These are phyloP conservation scores for Cadophora sp. DNA, from an alignment of 2,329 filamentous ascomycete genomes.

Conservation along the genomic window DNA sequence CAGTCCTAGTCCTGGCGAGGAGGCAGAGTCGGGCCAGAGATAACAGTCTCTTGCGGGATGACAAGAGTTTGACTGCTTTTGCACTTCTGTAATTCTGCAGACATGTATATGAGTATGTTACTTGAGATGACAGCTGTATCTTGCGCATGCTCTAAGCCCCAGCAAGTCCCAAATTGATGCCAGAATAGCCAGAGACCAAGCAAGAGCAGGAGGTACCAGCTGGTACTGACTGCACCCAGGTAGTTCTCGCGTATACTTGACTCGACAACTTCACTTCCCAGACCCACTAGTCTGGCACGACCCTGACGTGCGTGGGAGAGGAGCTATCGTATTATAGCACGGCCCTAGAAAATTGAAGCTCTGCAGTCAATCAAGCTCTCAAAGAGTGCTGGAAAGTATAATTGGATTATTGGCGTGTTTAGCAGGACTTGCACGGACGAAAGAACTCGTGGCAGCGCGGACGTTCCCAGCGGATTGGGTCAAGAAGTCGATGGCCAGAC, in stretches of 20 bases:
- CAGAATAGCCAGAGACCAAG: slow-evolving; percentile 8
- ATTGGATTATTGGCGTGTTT: slow-evolving; percentile 8
- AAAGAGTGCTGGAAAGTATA: background rate
- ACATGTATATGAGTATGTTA: background rate
- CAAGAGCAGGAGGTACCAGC: background rate
- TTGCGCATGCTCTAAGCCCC: slow-evolving; percentile 26
- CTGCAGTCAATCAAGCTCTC: too few relatives aligned
- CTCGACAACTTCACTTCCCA: background rate
- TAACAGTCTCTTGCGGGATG: background rate
- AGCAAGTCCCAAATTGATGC: background rate
- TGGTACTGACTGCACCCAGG: too few relatives aligned
- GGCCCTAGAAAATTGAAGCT: background rate
- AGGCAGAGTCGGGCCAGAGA: slow-evolving; percentile 4
- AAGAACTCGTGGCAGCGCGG: slow-evolving; percentile 13
- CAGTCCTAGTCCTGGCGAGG: background rate
- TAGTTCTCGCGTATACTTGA: slow-evolving; percentile 7
- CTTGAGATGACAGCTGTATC: slow-evolving; percentile 20
- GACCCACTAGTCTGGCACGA: background rate
- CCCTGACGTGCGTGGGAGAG: slow-evolving; percentile 5
- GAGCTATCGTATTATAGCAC: slow-evolving; percentile 14
- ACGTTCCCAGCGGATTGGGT: slow-evolving; percentile 21
- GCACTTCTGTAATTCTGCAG: slow-evolving; percentile 14
- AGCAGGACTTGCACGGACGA: slow-evolving; percentile 11
- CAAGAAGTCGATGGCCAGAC: slow-evolving; percentile 13
- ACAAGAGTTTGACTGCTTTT: slow-evolving; percentile 5